A percentile compares a stretch with the other conserved stretches of the same genome.
phyloP scores from a whole-genome alignment of 257 asterid genomes.

The Solanum tacnaense region DNA sequence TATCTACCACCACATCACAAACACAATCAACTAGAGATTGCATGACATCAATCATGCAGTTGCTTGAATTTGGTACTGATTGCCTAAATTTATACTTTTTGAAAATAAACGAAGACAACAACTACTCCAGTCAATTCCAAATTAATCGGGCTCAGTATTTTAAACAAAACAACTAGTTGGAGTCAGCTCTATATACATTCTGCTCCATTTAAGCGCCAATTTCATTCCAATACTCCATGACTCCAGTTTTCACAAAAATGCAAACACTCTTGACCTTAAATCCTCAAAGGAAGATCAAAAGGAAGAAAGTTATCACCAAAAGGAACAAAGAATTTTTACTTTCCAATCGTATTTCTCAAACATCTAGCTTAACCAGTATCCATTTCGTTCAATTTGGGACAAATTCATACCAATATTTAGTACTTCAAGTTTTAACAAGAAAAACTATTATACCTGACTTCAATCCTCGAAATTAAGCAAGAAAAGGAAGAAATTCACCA shows the following conservation, averaged over 20 bases:
- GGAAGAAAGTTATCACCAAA: neutral
- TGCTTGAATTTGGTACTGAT: neutral
- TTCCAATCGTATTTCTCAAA: neutral
- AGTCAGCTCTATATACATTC: neutral
- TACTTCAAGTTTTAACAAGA: neutral
- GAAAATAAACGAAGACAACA: neutral
- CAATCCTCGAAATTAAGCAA: neutral
- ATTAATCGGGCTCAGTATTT: neutral
- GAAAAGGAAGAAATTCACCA: neutral
- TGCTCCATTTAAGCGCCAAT: neutral
- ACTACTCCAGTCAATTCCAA: neutral
- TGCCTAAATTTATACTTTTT: neutral
- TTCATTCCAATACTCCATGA: neutral
- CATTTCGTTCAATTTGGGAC: neutral
- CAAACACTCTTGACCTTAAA: neutral
- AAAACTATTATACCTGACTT: neutral
- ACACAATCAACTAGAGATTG: neutral
- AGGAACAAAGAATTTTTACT: neutral
- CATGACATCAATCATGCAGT: neutral
- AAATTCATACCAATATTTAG: neutral
- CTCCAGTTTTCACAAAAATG: neutral
- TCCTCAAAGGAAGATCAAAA: neutral
- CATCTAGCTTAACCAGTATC: neutral
- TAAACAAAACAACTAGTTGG: neutral
- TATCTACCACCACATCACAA: neutral